A percentile compares a stretch with the other conserved stretches of the same genome.
Evolutionary conservation across 2,329 filamentous ascomycete genomes (phyloP).

Genomic region (Colletotrichum orchidophilum): DNA sequence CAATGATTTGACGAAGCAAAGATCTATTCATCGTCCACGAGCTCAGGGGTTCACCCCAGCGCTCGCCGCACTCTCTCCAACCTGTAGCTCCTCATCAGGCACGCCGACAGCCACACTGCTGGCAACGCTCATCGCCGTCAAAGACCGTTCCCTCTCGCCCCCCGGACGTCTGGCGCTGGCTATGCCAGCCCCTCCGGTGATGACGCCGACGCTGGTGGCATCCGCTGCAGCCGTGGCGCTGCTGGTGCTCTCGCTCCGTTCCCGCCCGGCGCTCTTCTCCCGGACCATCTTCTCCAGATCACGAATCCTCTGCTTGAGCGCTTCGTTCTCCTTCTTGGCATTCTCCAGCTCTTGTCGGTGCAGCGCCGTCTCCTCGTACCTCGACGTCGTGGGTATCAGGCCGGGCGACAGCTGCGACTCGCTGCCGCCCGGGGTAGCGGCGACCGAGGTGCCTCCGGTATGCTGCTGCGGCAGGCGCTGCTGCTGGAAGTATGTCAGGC

Average conservation of each 20-base stretch:
- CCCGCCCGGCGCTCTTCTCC: slow-evolving; percentile 56
- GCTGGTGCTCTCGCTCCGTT: slow-evolving; percentile 62
- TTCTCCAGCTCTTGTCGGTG: slow-evolving; percentile 68
- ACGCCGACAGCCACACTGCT: slow-evolving; percentile 62
- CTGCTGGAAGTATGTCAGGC: slow-evolving; percentile 58
- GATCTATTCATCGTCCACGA: neutral
- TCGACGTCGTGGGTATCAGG: slow-evolving; percentile 63
- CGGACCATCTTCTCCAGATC: slow-evolving; percentile 68
- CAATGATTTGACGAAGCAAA: neutral
- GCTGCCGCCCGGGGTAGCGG: slow-evolving; percentile 50
- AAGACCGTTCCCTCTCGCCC: slow-evolving; percentile 54
- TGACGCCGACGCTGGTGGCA: slow-evolving; percentile 40
- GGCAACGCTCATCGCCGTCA: slow-evolving; percentile 52
- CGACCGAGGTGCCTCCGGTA: slow-evolving; percentile 38
- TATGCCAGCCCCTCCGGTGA: slow-evolving; percentile 49
- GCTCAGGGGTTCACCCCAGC: slow-evolving; percentile 41
- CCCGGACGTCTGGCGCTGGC: slow-evolving; percentile 52
- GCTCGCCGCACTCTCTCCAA: slow-evolving; percentile 71
- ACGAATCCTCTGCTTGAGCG: slow-evolving; percentile 67
- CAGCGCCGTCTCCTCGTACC: slow-evolving; percentile 71
- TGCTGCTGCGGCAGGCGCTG: slow-evolving; percentile 41
- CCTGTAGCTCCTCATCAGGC: slow-evolving; percentile 67
- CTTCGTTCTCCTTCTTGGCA: slow-evolving; percentile 72
- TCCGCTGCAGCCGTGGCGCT: slow-evolving; percentile 51
- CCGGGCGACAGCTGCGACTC: slow-evolving; percentile 60